A percentile compares a stretch with the other conserved stretches of the same genome.
These are phyloP conservation scores for Artomyces pyxidatus DNA, from an alignment of 768 basidiomycete species.

Conservation along the genomic window DNA sequence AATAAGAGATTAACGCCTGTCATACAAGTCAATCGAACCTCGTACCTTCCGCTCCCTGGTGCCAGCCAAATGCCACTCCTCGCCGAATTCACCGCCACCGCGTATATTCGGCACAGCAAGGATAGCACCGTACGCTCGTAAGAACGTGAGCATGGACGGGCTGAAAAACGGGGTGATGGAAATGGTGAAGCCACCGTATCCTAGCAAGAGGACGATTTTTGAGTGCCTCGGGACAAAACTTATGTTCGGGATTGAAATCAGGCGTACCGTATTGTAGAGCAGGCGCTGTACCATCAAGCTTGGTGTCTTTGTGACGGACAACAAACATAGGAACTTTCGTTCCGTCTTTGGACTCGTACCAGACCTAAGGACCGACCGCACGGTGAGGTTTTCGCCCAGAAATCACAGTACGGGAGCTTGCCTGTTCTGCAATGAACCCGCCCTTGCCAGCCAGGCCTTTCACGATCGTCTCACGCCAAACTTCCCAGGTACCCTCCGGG, in stretches of 20 bases:
- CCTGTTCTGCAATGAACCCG: constrained; percentile 66
- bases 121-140: constrained; percentile 62
- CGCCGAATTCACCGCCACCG: constrained; percentile 71
- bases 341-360: constrained; percentile 74
- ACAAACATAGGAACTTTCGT: constrained; percentile 83
- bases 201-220: constrained; percentile 23
- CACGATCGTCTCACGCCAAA: constrained; percentile 50
- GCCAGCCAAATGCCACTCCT: constrained; percentile 77
- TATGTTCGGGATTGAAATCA: neutral
- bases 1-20: too few species aligned
- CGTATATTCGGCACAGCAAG: constrained; percentile 45
- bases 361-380: constrained; percentile 37
- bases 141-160: constrained; percentile 60
- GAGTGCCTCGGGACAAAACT: neutral
- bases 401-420: constrained; percentile 16
- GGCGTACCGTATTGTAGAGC: constrained; percentile 65
- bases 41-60: constrained; percentile 60
- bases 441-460: constrained; percentile 48
- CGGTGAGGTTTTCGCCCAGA: neutral
- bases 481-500: constrained; percentile 47
- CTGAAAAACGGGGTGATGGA: constrained; percentile 70
- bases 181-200: constrained; percentile 77
- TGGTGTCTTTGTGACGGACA: constrained; percentile 63
- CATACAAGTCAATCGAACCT: neutral
- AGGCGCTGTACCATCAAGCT: constrained; percentile 67